Percentiles rank a stretch among this genome's conserved stretches.
Evolutionary conservation across 768 basidiomycete species (phyloP).

Genomic region (Clitopilus hobsonii): DNA sequence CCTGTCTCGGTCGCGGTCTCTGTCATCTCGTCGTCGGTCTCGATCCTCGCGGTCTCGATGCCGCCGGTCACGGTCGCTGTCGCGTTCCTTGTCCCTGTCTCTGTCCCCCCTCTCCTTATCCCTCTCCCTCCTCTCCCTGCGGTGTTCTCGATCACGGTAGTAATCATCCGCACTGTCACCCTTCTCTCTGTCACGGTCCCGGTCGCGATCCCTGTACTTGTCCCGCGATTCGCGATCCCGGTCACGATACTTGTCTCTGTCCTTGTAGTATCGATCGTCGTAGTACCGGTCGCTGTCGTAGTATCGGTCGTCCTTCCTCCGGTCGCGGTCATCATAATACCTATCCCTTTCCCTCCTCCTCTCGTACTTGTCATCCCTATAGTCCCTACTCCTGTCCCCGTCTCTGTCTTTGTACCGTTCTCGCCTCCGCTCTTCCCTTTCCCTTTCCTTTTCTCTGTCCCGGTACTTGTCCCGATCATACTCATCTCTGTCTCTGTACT

Average conservation of each 20-base stretch:
- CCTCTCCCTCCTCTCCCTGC: slow-evolving; percentile 5
- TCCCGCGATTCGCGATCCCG: slow-evolving; percentile 4
- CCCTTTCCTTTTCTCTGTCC: slow-evolving; percentile 10
- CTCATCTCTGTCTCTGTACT: slow-evolving; percentile 13
- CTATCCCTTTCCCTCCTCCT: not conserved
- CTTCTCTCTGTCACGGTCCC: slow-evolving; percentile 11
- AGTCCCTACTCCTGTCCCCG: not conserved
- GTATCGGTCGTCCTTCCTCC: slow-evolving; percentile 4
- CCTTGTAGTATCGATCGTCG: slow-evolving; percentile 5
- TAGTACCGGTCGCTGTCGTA: slow-evolving; percentile 10
- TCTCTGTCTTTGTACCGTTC: slow-evolving; percentile 9
- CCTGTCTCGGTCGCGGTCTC: slow-evolving; percentile 7
- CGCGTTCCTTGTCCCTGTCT: slow-evolving; percentile 10
- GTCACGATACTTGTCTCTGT: slow-evolving; percentile 3
- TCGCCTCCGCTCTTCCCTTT: slow-evolving; percentile 9
- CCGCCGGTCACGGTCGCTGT: slow-evolving; percentile 8
- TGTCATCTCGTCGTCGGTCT: slow-evolving; percentile 10
- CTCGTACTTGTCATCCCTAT: slow-evolving; percentile 4
- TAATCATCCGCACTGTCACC: slow-evolving; percentile 9
- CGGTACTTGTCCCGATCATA: slow-evolving; percentile 10
- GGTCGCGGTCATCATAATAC: slow-evolving; percentile 7
- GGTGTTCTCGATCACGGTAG: slow-evolving; percentile 4
- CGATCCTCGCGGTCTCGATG: slow-evolving; percentile 10
- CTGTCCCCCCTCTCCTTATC: slow-evolving; percentile 4
- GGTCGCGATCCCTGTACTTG: slow-evolving; percentile 4